Percentiles rank a stretch among this genome's conserved stretches.
Evolutionary conservation across 768 basidiomycete genomes (phyloP).

Genomic region (Lactarius pseudohatsudake): DNA sequence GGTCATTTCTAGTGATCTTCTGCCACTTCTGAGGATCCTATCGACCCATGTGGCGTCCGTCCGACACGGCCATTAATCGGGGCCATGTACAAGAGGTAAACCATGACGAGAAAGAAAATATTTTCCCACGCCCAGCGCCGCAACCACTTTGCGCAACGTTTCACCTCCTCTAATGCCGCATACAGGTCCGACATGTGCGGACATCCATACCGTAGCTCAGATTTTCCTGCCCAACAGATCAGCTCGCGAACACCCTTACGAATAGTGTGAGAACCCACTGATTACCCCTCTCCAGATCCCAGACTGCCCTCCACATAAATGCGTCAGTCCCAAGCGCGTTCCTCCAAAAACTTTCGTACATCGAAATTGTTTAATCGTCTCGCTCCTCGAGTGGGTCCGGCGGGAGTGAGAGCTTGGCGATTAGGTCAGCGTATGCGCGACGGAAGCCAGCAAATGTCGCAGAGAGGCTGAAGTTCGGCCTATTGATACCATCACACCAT

Average conservation of each 20-base stretch:
- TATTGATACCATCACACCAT: constrained; percentile 34
- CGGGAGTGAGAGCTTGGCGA: constrained; percentile 29
- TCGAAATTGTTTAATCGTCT: constrained; percentile 49
- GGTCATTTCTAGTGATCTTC: background rate
- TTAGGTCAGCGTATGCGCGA: constrained; percentile 53
- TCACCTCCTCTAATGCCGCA: constrained; percentile 44
- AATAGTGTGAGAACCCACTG: constrained; percentile 47
- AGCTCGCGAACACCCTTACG: constrained; percentile 6
- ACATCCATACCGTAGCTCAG: constrained; percentile 52
- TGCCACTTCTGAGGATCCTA: background rate
- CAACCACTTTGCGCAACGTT: constrained; percentile 8
- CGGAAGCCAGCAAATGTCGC: constrained; percentile 45
- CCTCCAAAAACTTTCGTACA: constrained; percentile 58
- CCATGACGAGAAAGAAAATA: too few species aligned
- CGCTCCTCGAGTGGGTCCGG: constrained; percentile 40
- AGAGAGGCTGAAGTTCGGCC: constrained; percentile 80
- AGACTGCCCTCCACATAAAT: constrained; percentile 81
- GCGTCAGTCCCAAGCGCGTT: constrained; percentile 54
- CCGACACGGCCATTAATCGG: background rate
- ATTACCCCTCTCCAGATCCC: constrained; percentile 64
- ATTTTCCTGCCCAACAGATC: constrained; percentile 36
- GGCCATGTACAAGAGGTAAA: background rate
- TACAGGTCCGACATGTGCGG: constrained; percentile 53
- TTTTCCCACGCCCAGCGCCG: background rate
- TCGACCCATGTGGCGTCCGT: background rate